Evolutionary conservation across 2,329 filamentous ascomycete species (phyloP).

Genomic region (Orbilia oligospora): DNA sequence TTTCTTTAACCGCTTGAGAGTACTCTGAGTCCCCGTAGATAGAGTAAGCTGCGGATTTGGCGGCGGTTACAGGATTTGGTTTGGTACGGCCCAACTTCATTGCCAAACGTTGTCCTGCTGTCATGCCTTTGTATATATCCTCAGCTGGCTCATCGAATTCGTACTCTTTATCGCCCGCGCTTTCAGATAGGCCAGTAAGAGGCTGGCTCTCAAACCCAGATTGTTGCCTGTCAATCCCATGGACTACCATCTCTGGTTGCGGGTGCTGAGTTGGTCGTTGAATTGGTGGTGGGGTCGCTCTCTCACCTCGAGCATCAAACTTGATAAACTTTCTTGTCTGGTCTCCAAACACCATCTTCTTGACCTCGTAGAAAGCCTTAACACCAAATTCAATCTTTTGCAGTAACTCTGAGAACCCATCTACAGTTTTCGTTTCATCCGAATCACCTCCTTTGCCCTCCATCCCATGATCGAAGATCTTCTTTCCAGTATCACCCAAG

Average conservation of each 20-base stretch:
- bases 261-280: background rate
- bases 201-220: background rate
- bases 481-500: conserved; percentile 49
- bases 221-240: background rate
- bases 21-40: conserved; percentile 46
- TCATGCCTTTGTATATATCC: conserved; percentile 24
- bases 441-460: conserved; percentile 15
- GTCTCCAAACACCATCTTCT: conserved; percentile 44
- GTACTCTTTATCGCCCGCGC: background rate
- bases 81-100: conserved; percentile 6
- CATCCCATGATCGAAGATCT: conserved; percentile 11
- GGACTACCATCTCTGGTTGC: background rate
- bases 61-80: background rate
- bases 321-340: conserved; percentile 40
- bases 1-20: conserved; percentile 15
- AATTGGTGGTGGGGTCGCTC: background rate
- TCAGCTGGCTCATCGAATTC: conserved; percentile 30
- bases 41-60: background rate
- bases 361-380: conserved; percentile 60
- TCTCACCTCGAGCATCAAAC: background rate
- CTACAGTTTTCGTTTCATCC: conserved; percentile 34
- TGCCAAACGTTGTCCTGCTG: conserved; percentile 22
- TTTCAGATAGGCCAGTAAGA: background rate
- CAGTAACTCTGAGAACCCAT: conserved; percentile 62
- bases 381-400: conserved; percentile 59